A percentile compares a stretch with the other conserved stretches of the same genome.
Evolutionary conservation across 805 yeast genomes (phyloP).

Genomic region (Monosporozyma aquatica): DNA sequence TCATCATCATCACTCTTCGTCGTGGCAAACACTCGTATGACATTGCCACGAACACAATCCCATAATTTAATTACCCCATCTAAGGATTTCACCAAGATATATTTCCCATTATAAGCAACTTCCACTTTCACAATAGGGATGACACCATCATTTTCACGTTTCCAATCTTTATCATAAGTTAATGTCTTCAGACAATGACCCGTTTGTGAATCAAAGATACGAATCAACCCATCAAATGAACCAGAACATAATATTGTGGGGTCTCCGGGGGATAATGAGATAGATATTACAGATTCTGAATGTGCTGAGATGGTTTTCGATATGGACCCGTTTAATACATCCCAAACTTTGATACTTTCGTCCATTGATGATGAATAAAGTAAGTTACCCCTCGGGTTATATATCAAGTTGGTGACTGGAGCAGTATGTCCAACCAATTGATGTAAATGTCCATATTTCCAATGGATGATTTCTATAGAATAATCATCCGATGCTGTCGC

Average conservation of each 20-base stretch:
- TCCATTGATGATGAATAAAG: constrained; percentile 79
- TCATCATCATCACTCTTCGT: too few species aligned
- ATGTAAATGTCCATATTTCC: constrained; percentile 34
- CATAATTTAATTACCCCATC: constrained; percentile 76
- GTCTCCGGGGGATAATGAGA: constrained; percentile 65
- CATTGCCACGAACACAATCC: constrained; percentile 77
- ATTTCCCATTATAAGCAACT: constrained; percentile 75
- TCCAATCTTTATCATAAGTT: constrained; percentile 67
- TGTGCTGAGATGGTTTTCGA: constrained; percentile 83
- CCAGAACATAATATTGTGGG: constrained; percentile 73
- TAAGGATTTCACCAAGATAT: constrained; percentile 63
- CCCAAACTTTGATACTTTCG: constrained; percentile 90
- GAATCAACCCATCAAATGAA: constrained; percentile 81
- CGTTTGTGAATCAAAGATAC: constrained; percentile 78
- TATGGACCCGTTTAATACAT: constrained; percentile 52
- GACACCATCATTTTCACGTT: constrained; percentile 40
- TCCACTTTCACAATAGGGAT: constrained; percentile 64
- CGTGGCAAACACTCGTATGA: constrained; percentile 73
- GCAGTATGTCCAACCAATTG: constrained; percentile 71
- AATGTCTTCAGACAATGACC: constrained; percentile 90
- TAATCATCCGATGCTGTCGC: constrained; percentile 86
- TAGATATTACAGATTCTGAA: constrained; percentile 75
- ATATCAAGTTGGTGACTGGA: constrained; percentile 65
- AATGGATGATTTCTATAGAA: constrained; percentile 66
- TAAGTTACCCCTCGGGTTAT: constrained; percentile 66